Percentiles rank a stretch among this genome's conserved stretches.
Evolutionary conservation across 176 grass and related monocot species (phyloP).

Genomic region (Oryza brachyantha): DNA sequence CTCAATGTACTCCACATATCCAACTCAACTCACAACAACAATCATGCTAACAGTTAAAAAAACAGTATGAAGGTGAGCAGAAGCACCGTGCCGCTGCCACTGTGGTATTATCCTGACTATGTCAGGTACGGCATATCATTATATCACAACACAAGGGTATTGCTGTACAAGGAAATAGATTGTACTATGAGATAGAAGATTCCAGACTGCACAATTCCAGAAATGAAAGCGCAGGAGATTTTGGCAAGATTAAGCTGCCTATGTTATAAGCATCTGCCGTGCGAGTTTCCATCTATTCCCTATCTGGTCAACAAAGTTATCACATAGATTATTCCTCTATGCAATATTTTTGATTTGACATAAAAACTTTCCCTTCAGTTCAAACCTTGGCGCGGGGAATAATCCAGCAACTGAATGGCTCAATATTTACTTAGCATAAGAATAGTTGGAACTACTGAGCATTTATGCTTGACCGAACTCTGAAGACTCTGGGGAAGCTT

Average conservation of each 20-base stretch:
- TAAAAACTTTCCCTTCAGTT: constrained; percentile 8
- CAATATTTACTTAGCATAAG: constrained; percentile 16
- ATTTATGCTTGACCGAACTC: constrained; percentile 24
- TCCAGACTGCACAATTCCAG: background rate
- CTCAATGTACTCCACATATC: background rate
- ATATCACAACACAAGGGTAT: background rate
- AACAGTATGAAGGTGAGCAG: background rate
- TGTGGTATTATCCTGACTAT: background rate
- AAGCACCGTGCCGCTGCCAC: background rate
- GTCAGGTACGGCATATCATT: background rate
- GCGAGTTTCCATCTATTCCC: background rate
- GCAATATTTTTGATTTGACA: background rate
- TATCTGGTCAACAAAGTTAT: background rate
- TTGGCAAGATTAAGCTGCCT: constrained; percentile 12
- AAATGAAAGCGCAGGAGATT: background rate
- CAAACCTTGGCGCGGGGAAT: background rate
- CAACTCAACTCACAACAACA: background rate
- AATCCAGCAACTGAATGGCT: background rate
- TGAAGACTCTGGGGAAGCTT: background rate
- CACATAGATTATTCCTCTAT: constrained; percentile 16
- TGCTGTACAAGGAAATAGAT: constrained; percentile 1
- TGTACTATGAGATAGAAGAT: background rate
- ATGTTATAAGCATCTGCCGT: constrained; percentile 4
- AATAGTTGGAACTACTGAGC: constrained; percentile 16
- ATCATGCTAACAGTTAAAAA: background rate